Conservation (phyloP, 495 filamentous ascomycete species). For the Penicillium canariense region DNA sequence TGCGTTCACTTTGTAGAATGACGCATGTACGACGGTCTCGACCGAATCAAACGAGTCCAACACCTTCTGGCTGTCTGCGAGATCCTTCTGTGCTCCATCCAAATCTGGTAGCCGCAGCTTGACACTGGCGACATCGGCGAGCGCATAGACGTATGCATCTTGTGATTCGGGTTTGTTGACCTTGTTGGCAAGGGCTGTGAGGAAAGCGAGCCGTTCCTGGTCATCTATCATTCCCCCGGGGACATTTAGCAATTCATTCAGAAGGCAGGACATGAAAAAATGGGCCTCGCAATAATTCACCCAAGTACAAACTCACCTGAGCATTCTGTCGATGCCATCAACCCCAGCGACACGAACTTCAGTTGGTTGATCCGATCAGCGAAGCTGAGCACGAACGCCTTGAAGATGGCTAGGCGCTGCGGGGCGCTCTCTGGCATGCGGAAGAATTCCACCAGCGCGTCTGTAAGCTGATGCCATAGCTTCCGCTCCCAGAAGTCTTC, state of each 20-base stretch:
- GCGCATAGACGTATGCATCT: conserved; percentile 94
- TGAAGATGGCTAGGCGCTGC: conserved; percentile 86
- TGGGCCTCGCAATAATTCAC: not conserved
- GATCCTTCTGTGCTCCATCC: conserved; percentile 74
- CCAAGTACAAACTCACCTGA: conserved; percentile 55
- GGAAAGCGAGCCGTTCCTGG: conserved; percentile 82
- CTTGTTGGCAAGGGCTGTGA: conserved; percentile 77
- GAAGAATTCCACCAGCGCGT: conserved; percentile 86
- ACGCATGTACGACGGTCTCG: conserved; percentile 92
- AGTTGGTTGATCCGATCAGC: conserved; percentile 98
- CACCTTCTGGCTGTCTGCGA: conserved; percentile 82
- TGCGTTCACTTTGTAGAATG: conserved; percentile 94
- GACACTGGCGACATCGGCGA: conserved; percentile 84
- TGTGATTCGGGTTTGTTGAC: conserved; percentile 91
- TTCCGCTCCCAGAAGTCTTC: conserved; percentile 98
- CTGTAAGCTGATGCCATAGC: conserved; percentile 98
- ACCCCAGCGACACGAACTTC: conserved; percentile 86
- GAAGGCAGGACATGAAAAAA: not conserved
- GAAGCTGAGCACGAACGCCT: conserved; percentile 93
- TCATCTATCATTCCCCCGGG: conserved; percentile 57
- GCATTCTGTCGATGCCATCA: conserved; percentile 84
- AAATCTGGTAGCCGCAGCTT: conserved; percentile 74
- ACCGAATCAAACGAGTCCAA: conserved; percentile 92
- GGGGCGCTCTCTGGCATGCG: conserved; percentile 71
- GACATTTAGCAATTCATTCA: conserved; percentile 2